Percentiles rank a stretch among this genome's conserved stretches.
Conservation (phyloP, 169 alveolate species). For the Cryptosporidium meleagridis region DNA sequence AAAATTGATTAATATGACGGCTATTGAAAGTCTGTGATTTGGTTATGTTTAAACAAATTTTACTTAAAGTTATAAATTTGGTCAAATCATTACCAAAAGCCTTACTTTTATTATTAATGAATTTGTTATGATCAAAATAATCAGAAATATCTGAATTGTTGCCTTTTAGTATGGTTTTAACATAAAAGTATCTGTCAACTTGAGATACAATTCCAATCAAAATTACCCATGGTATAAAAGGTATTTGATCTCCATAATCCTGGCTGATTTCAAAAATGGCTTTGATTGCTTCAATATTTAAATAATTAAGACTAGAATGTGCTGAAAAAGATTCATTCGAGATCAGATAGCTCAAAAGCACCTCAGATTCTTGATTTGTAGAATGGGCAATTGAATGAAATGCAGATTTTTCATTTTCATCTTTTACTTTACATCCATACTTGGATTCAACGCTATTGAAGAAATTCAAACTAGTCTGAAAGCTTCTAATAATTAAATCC, state of each 20-base stretch:
- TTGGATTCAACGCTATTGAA: neutral
- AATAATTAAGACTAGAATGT: neutral
- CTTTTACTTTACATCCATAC: neutral
- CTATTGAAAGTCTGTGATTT: neutral
- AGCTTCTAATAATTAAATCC: slow-evolving; percentile 1
- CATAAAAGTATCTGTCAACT: slow-evolving; percentile 34
- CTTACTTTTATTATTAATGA: neutral
- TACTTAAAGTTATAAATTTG: slow-evolving; percentile 27
- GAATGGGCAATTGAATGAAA: neutral
- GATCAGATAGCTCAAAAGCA: neutral
- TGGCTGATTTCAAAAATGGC: slow-evolving; percentile 20
- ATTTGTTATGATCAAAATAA: slow-evolving; percentile 7
- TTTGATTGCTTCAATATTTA: slow-evolving; percentile 40
- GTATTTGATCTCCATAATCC: slow-evolving; percentile 7
- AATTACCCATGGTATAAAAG: slow-evolving; percentile 29
- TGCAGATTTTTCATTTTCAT: slow-evolving; percentile 1
- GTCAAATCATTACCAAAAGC: slow-evolving; percentile 12
- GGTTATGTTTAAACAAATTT: slow-evolving; percentile 19
- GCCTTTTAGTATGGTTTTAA: slow-evolving; percentile 26
- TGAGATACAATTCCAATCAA: slow-evolving; percentile 38
- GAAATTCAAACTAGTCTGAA: neutral
- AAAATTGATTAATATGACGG: neutral
- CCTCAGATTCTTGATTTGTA: neutral
- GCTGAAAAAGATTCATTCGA: neutral
- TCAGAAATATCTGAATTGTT: slow-evolving; percentile 1